Evolutionary conservation across 2,329 filamentous ascomycete species (phyloP), one percentile per base, ranked within the genome.

Genomic region (Colletotrichum paranaense): DNA sequence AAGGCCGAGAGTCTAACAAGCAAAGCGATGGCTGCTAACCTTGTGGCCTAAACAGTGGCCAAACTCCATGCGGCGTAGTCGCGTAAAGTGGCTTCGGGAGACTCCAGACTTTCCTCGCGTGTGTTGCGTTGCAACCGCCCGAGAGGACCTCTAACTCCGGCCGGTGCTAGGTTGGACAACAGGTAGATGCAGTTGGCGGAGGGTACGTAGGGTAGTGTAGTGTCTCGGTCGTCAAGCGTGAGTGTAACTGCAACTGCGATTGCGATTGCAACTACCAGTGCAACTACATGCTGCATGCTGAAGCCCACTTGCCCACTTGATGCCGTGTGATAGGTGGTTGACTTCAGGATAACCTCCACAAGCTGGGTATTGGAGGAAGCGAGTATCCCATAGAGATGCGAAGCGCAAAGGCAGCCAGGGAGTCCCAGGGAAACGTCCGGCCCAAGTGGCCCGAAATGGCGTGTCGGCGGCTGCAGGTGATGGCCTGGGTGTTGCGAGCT

Each of bases 391-490:
- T n/a, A 49, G 11, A 8, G 8, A 49, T 49, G 16, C 28, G 26
- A 46, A 62, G 42, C 11, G 53, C 22, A 58, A 52, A n/a, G 30
- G 32, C 46, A 67, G 55, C 55, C 60, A 53, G 70, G 56, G 60
- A 65, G 67, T 73, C 62, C 65, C 49, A 60, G 32, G 32, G 60
- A 70, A 42, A 42, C 24, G 42, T 49, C n/a, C 56, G 38, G 46
- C 49, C 53, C 65, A 72, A 57, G 38, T 62, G 28, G 28, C 42
- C 66, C 53, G 53, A 72, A 56, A 26, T 19, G 59, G 59, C 24
- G 28, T 49, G 28, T 66, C 56, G 42, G 46, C 35, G 32, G 42
- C 62, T 55, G 56, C 56, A 49, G 28, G 58, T 58, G 12, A 64
- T 32, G 62, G 35, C 22, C 14, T 49, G 42, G 7, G 42, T 49